These are phyloP conservation scores for Truncatella angustata DNA, from an alignment of 2,329 filamentous ascomycete genomes.

Conservation along the genomic window DNA sequence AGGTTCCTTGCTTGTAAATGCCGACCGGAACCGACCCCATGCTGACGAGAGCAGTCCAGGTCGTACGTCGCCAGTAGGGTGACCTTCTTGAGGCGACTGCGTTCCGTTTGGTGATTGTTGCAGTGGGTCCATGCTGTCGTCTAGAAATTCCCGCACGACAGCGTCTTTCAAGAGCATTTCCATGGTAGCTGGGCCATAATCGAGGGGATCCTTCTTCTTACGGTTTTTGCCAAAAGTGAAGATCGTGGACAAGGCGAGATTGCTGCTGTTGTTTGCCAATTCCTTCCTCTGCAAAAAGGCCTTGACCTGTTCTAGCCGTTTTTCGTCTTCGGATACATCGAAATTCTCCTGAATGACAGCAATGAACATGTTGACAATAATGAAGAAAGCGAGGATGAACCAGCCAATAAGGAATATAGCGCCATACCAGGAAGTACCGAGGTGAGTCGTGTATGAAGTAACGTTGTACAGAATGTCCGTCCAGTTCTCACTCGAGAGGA, in stretches of 20 bases:
- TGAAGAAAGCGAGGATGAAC: constrained; percentile 95
- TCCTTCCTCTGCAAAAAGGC: constrained; percentile 92
- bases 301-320: constrained; percentile 92
- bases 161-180: constrained; percentile 97
- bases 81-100: constrained; percentile 31
- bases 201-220: constrained; percentile 74
- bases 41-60: constrained; percentile 58
- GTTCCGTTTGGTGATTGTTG: constrained; percentile 37
- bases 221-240: constrained; percentile 61
- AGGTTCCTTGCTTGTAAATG: constrained; percentile 67
- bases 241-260: constrained; percentile 72
- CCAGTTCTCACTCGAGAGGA: constrained; percentile 96
- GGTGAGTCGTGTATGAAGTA: constrained; percentile 63
- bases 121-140: constrained; percentile 60
- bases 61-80: constrained; percentile 43
- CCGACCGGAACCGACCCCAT: constrained; percentile 59
- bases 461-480: constrained; percentile 82
- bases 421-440: constrained; percentile 85
- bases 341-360: constrained; percentile 99
- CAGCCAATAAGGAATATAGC: constrained; percentile 89
- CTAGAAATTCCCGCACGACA: constrained; percentile 90
- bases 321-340: constrained; percentile 97
- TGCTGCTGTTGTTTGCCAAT: constrained; percentile 66
- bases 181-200: constrained; percentile 87
- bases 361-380: constrained; percentile 99